Percentiles rank a stretch among this genome's conserved stretches.
These are phyloP conservation scores for Diplodia corticola DNA, from an alignment of 2,329 filamentous ascomycete genomes.

Conservation along the genomic window DNA sequence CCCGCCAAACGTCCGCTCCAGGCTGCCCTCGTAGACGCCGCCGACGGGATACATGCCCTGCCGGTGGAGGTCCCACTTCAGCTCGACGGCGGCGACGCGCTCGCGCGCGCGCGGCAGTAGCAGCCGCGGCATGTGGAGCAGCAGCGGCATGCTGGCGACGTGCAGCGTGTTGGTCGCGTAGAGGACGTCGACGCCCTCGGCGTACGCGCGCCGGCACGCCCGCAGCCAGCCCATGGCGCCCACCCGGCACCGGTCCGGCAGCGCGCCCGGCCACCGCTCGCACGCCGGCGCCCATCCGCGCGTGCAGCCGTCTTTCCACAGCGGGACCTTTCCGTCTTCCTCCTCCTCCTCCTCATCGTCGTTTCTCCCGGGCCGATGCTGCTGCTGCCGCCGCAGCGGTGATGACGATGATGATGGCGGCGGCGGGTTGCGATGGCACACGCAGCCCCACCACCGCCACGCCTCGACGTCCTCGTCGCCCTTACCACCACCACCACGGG, in stretches of 20 bases:
- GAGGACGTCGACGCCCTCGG: background rate
- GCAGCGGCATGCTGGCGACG: background rate
- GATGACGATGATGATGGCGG: too few species aligned
- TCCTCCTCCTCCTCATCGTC: background rate
- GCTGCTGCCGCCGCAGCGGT: background rate
- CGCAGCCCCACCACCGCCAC: background rate
- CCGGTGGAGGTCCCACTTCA: background rate
- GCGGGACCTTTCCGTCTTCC: background rate
- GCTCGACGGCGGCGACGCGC: background rate
- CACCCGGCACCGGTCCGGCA: background rate
- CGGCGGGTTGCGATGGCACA: background rate
- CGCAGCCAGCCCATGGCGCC: background rate
- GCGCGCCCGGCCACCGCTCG: background rate
- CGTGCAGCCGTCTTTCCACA: background rate
- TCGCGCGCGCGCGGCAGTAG: background rate
- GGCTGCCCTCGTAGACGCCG: too few species aligned
- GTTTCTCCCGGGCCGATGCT: background rate
- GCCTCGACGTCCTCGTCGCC: background rate
- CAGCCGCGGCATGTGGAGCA: background rate
- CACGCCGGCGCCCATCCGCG: background rate
- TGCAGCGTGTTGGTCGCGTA: background rate
- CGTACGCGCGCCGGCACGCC: slow-evolving; percentile 1
- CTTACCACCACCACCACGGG: too few species aligned
- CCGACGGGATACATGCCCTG: too few species aligned
- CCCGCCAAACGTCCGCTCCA: too few species aligned